Conservation (phyloP, 1,284 basidiomycete species). For the Gastroboletus turbinatus region DNA sequence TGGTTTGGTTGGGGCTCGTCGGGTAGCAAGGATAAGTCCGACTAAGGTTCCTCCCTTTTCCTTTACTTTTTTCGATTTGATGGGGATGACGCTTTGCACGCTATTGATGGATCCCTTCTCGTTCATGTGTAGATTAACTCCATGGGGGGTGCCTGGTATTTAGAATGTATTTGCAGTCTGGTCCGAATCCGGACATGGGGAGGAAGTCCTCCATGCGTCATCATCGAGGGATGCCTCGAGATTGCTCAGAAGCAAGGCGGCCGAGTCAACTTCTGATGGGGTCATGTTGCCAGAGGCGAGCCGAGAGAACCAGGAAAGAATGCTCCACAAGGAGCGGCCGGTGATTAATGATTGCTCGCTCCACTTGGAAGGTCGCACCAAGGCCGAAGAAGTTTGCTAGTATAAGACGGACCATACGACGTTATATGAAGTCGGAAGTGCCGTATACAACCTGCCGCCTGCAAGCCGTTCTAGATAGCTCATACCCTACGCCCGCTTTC, state of each 20-base stretch:
- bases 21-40: constrained; percentile 17
- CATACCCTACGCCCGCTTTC: not conserved
- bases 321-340: too few relatives aligned
- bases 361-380: not conserved
- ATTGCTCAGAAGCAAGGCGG: not conserved
- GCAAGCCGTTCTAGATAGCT: not conserved
- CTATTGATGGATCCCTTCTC: not conserved
- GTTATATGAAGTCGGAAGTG: not conserved
- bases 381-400: not conserved
- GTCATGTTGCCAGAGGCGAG: not conserved
- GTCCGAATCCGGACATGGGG: not conserved
- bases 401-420: not conserved
- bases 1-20: constrained; percentile 43
- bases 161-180: constrained; percentile 8
- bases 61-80: not conserved
- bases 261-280: not conserved
- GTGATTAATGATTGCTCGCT: not conserved
- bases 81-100: constrained; percentile 1
- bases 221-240: not conserved
- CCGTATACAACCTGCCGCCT: not conserved
- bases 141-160: constrained; percentile 1
- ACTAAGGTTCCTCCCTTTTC: constrained; percentile 2
- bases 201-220: not conserved
- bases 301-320: not conserved
- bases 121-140: constrained; percentile 1